Base-by-base conservation (phyloP, 768 basidiomycete genomes). In the Suillus paluster region DNA sequence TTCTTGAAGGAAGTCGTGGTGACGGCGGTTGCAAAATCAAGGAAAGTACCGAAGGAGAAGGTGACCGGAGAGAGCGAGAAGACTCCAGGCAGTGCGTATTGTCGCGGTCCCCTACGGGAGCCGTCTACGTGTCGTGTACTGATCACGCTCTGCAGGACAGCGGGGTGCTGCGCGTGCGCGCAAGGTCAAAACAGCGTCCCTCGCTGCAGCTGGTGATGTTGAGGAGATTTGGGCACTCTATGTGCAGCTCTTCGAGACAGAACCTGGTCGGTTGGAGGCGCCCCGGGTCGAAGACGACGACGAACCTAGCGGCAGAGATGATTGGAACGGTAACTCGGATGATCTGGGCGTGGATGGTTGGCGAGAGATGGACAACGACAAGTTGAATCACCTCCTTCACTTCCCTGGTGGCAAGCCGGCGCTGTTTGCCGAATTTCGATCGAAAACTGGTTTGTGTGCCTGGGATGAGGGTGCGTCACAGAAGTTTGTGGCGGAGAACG, bases 301-400 rank as follows among this genome's bases (percentile, higher is more conserved):
- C 11, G 44, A 45, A 2, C 6, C 11, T 11, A 45, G 44, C 4
- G 44, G 44, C 0, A 21, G 3, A 5, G 44, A n/a, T 23, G 58
- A 15, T 21, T 33, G n/a, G 46, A 8, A 9, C 4, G 30, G 1
- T 0, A 6, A 11, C 5, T 25, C 27, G 0, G 45, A 30, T 0
- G 45, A 59, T n/a, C 27, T 59, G 6, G 58, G 58, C 8, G 33
- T 59, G 2, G 58, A 48, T 21, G n/a, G 14, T 2, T 59, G 21
- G 25, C 21, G 9, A 2, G 19, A 33, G 10, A 59, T 59, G 58
- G 33, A 59, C 5, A 27, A 59, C 11, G 46, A 27, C 9, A 33
- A 15, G 2, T 11, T 59, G 0, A 23, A 48, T 11, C 34, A n/a
- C 2, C 25, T 59, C 9, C 34, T 59, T 0, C 36, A 48, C 17